phyloP scores from a whole-genome alignment of 345 rosid genomes.

The Murraya koenigii region DNA sequence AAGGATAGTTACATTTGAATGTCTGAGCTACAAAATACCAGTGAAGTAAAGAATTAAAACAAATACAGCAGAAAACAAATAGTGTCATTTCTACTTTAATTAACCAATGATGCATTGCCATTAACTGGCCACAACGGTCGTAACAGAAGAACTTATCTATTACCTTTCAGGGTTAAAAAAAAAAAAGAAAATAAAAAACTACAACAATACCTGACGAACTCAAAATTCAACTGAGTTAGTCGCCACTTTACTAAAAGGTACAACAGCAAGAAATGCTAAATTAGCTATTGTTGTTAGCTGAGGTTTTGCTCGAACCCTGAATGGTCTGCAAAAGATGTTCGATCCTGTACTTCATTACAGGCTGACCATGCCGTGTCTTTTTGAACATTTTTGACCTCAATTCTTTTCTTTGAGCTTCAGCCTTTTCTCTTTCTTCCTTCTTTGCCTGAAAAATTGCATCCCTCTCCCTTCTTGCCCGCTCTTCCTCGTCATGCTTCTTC shows the following conservation, averaged over 20 bases:
- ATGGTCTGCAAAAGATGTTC: slow-evolving; percentile 76
- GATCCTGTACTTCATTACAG: slow-evolving; percentile 86
- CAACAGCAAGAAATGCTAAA: background rate
- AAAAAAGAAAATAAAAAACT: too few species aligned
- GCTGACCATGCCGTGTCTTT: slow-evolving; percentile 78
- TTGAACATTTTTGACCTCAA: slow-evolving; percentile 67
- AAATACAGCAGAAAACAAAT: background rate
- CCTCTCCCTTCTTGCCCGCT: slow-evolving; percentile 60
- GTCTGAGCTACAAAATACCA: background rate
- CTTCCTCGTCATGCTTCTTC: slow-evolving; percentile 63
- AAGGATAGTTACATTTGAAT: background rate
- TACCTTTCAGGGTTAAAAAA: background rate
- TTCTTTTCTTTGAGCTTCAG: slow-evolving; percentile 64
- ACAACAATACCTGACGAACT: background rate
- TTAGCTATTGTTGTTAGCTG: background rate
- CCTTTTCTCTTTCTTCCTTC: slow-evolving; percentile 66
- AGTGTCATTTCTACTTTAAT: background rate
- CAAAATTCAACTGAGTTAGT: background rate
- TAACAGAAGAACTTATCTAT: background rate
- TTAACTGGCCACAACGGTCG: background rate
- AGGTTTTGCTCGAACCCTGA: slow-evolving; percentile 40
- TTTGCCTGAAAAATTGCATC: slow-evolving; percentile 56
- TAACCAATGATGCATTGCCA: background rate
- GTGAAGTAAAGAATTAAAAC: background rate
- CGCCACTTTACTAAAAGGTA: background rate